phyloP scores from a whole-genome alignment of 1,139 yeast genomes.

The Pichia terricola region DNA sequence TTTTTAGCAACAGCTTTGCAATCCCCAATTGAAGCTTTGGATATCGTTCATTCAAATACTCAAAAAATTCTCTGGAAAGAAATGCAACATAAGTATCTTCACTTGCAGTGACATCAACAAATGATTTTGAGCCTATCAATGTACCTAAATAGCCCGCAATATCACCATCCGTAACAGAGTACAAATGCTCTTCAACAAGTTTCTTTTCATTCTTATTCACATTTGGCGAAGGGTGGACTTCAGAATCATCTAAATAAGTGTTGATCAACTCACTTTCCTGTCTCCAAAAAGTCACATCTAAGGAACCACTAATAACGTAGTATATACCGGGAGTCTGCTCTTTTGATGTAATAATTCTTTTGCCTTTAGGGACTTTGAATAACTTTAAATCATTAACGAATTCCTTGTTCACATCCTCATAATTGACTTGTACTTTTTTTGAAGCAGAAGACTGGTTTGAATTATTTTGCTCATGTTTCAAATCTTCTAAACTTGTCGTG shows the following conservation, averaged over 20 bases:
- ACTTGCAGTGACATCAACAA: slow-evolving; percentile 57
- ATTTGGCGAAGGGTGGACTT: background rate
- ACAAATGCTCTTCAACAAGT: slow-evolving; percentile 34
- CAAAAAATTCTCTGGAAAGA: slow-evolving; percentile 53
- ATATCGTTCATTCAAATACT: slow-evolving; percentile 60
- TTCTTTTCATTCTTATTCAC: slow-evolving; percentile 5
- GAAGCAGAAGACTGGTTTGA: background rate
- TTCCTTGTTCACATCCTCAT: slow-evolving; percentile 48
- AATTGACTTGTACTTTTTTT: slow-evolving; percentile 23
- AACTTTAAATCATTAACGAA: slow-evolving; percentile 58
- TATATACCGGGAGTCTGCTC: slow-evolving; percentile 64
- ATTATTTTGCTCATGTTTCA: background rate
- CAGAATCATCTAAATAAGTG: slow-evolving; percentile 21
- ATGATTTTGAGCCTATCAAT: slow-evolving; percentile 68
- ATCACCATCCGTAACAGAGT: slow-evolving; percentile 66
- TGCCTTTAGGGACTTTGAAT: slow-evolving; percentile 43
- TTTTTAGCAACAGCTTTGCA: slow-evolving; percentile 60
- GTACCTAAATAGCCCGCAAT: slow-evolving; percentile 83
- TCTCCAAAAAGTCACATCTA: slow-evolving; percentile 46
- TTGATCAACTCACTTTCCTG: slow-evolving; percentile 14
- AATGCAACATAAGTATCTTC: slow-evolving; percentile 58
- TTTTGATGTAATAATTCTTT: slow-evolving; percentile 53
- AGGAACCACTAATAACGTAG: slow-evolving; percentile 67
- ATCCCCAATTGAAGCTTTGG: slow-evolving; percentile 69
- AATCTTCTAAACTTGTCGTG: slow-evolving; percentile 14